Evolutionary conservation across 805 yeast species (phyloP).

Genomic region (Candida yuanshanica): DNA sequence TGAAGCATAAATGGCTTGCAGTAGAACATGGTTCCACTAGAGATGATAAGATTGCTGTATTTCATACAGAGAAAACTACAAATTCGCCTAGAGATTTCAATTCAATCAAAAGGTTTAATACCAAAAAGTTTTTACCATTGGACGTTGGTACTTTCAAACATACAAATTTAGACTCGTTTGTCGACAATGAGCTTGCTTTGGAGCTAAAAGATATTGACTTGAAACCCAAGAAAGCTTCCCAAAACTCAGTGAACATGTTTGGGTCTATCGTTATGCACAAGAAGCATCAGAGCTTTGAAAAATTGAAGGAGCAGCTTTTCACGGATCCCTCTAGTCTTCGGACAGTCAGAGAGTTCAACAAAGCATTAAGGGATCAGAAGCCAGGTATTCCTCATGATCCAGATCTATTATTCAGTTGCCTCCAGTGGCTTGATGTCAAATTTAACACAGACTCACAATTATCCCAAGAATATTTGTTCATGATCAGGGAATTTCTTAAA

Average conservation of each 20-base stretch:
- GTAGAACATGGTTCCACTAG: neutral
- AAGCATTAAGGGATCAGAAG: neutral
- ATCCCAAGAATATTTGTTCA: neutral
- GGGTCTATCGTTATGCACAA: conserved; percentile 6
- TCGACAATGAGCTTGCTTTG: conserved; percentile 9
- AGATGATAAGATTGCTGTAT: neutral
- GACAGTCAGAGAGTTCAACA: neutral
- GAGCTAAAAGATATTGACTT: conserved; percentile 10
- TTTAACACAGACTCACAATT: neutral
- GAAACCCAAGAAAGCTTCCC: conserved; percentile 2
- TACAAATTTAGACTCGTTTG: conserved; percentile 5
- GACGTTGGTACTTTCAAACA: conserved; percentile 15
- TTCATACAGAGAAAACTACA: neutral
- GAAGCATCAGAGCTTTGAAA: neutral
- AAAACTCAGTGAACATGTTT: conserved; percentile 12
- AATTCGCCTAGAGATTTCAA: conserved; percentile 8
- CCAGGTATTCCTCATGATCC: neutral
- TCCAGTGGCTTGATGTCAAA: conserved; percentile 1
- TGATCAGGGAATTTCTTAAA: neutral
- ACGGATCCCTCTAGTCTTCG: neutral
- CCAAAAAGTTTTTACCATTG: conserved; percentile 19
- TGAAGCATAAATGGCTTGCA: conserved; percentile 57
- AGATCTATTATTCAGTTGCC: neutral
- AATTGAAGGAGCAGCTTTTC: neutral
- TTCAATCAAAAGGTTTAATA: conserved; percentile 16